These are phyloP conservation scores for Bryoglossum gracile DNA, from an alignment of 495 filamentous ascomycete species.

Conservation along the genomic window DNA sequence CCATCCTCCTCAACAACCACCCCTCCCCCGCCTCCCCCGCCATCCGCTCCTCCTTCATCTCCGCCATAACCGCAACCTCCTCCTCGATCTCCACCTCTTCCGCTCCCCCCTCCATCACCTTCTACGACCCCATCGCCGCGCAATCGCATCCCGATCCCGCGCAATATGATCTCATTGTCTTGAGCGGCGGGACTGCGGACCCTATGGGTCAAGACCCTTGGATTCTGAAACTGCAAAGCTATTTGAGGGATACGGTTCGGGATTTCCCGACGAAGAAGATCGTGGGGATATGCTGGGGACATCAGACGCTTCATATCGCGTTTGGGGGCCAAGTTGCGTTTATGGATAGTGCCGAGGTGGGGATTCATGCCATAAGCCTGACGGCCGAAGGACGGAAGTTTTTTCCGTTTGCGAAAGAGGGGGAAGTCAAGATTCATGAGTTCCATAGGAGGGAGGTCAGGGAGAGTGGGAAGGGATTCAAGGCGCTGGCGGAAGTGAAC, in stretches of 20 bases:
- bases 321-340: slow-evolving; percentile 37
- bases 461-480: slow-evolving; percentile 28
- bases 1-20: slow-evolving; percentile 40
- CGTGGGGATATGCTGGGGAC: slow-evolving; percentile 41
- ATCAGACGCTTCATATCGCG: slow-evolving; percentile 37
- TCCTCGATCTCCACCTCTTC: slow-evolving; percentile 25
- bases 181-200: slow-evolving; percentile 41
- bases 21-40: slow-evolving; percentile 31
- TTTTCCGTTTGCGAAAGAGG: slow-evolving; percentile 5
- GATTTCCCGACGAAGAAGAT: slow-evolving; percentile 36
- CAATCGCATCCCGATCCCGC: slow-evolving; percentile 30
- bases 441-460: slow-evolving; percentile 38
- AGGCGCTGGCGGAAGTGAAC: slow-evolving; percentile 30
- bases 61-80: slow-evolving; percentile 30
- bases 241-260: slow-evolving; percentile 32
- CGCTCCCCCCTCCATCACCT: slow-evolving; percentile 15
- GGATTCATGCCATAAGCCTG: background rate
- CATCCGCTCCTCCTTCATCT: slow-evolving; percentile 35
- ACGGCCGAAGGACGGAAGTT: slow-evolving; percentile 6
- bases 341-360: slow-evolving; percentile 31
- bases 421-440: slow-evolving; percentile 32
- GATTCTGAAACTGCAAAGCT: slow-evolving; percentile 38
- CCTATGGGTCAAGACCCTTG: slow-evolving; percentile 35
- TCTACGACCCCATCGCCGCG: slow-evolving; percentile 29
- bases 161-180: slow-evolving; percentile 39